Conservation (phyloP, 2,329 filamentous ascomycete genomes). For the Colletotrichum limetticola region DNA sequence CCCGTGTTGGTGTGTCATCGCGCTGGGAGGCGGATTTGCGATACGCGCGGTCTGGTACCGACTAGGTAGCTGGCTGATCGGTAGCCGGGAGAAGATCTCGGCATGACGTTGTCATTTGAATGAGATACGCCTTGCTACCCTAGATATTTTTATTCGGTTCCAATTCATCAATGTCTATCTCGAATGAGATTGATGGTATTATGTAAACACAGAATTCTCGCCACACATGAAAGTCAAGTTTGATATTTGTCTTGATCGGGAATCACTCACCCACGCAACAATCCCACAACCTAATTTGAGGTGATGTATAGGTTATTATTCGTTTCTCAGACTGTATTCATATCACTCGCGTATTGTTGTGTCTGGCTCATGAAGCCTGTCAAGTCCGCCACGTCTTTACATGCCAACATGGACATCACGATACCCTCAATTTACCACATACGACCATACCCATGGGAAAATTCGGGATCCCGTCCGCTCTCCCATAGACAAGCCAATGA, state of each 20-base stretch:
- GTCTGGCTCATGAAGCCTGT: neutral
- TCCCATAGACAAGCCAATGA: constrained; percentile 21
- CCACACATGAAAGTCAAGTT: too few species aligned
- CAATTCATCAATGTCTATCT: too few species aligned
- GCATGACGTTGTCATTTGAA: neutral
- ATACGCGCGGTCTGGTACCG: neutral
- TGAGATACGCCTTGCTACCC: neutral
- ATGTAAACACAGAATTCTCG: too few species aligned
- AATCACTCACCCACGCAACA: too few species aligned
- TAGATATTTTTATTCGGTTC: too few species aligned
- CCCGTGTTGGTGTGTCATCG: neutral
- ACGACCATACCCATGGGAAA: constrained; percentile 26
- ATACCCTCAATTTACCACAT: neutral
- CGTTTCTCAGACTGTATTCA: too few species aligned
- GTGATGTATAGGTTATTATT: too few species aligned
- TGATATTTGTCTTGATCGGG: too few species aligned
- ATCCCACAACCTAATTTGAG: too few species aligned
- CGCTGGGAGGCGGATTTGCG: neutral
- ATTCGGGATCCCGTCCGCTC: constrained; percentile 29
- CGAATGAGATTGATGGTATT: too few species aligned
- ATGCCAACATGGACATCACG: too few species aligned
- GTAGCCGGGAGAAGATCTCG: neutral
- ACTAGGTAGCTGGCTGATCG: neutral
- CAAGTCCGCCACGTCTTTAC: too few species aligned
- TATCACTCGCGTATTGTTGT: neutral